phyloP scores from a whole-genome alignment of 257 asterid genomes.

The Ballota nigra region DNA sequence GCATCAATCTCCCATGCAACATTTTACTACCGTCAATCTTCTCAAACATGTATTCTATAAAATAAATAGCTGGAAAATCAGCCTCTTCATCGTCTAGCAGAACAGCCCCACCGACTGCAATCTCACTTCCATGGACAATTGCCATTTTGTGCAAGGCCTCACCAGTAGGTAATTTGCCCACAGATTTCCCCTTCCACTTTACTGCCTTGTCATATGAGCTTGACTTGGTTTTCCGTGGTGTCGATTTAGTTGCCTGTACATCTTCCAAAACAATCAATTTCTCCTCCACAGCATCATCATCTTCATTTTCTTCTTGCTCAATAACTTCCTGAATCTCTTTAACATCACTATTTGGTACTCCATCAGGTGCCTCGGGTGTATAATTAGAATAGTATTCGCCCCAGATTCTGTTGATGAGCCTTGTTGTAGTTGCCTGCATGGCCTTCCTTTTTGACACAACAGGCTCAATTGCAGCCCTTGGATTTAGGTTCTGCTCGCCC shows the following conservation, averaged over 20 bases:
- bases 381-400: slow-evolving; percentile 85
- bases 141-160: slow-evolving; percentile 59
- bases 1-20: slow-evolving; percentile 83
- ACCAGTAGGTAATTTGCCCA: slow-evolving; percentile 54
- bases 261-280: slow-evolving; percentile 36
- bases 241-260: slow-evolving; percentile 30
- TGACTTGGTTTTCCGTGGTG: slow-evolving; percentile 42
- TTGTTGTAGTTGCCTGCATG: slow-evolving; percentile 95
- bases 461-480: slow-evolving; percentile 78
- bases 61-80: slow-evolving; percentile 46
- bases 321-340: slow-evolving; percentile 63
- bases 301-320: slow-evolving; percentile 78
- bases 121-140: slow-evolving; percentile 49
- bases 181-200: slow-evolving; percentile 66
- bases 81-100: slow-evolving; percentile 53
- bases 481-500: slow-evolving; percentile 59
- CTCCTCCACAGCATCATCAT: slow-evolving; percentile 62
- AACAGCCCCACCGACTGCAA: slow-evolving; percentile 57
- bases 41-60: slow-evolving; percentile 89
- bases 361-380: slow-evolving; percentile 48
- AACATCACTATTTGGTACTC: slow-evolving; percentile 34
- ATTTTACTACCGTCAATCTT: slow-evolving; percentile 61
- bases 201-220: slow-evolving; percentile 39
- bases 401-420: slow-evolving; percentile 86
- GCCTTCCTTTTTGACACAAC: slow-evolving; percentile 76